These are phyloP conservation scores for Xanthoconium purpureum DNA, from an alignment of 768 basidiomycete species.

Conservation along the genomic window DNA sequence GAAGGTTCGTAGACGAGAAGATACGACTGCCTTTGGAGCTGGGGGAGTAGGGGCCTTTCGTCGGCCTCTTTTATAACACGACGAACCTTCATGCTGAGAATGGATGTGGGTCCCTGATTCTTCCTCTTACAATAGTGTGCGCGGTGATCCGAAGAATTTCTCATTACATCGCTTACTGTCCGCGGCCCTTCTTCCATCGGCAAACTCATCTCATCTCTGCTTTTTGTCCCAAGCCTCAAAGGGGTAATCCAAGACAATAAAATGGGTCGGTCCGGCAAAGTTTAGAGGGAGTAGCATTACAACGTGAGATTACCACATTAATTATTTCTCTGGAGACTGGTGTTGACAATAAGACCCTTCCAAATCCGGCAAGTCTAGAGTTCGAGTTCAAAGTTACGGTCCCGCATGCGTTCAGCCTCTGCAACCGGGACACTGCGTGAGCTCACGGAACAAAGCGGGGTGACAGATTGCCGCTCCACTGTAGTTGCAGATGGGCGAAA, in stretches of 20 bases:
- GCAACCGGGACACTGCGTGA: background rate
- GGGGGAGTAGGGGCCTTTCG: background rate
- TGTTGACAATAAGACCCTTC: slow-evolving; percentile 19
- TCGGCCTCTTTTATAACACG: slow-evolving; percentile 17
- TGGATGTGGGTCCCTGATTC: background rate
- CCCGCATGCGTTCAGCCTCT: background rate
- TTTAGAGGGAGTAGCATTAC: background rate
- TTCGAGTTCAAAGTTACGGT: background rate
- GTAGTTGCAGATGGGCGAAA: background rate
- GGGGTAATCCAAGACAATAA: slow-evolving; percentile 23
- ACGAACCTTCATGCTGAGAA: background rate
- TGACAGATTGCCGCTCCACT: background rate
- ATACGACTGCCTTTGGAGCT: slow-evolving; percentile 6
- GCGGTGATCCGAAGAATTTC: background rate
- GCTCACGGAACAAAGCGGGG: background rate
- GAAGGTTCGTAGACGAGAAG: background rate
- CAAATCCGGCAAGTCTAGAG: slow-evolving; percentile 22
- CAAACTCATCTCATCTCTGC: background rate
- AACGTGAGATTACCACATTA: slow-evolving; percentile 4
- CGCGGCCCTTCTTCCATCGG: background rate
- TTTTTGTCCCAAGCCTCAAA: background rate
- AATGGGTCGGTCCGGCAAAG: background rate
- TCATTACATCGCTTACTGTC: background rate
- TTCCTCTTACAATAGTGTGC: background rate
- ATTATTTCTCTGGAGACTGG: background rate